Percentiles rank a stretch among this genome's conserved stretches.
These are phyloP conservation scores for Exophiala mesophila DNA, from an alignment of 2,329 filamentous ascomycete genomes.

Conservation along the genomic window DNA sequence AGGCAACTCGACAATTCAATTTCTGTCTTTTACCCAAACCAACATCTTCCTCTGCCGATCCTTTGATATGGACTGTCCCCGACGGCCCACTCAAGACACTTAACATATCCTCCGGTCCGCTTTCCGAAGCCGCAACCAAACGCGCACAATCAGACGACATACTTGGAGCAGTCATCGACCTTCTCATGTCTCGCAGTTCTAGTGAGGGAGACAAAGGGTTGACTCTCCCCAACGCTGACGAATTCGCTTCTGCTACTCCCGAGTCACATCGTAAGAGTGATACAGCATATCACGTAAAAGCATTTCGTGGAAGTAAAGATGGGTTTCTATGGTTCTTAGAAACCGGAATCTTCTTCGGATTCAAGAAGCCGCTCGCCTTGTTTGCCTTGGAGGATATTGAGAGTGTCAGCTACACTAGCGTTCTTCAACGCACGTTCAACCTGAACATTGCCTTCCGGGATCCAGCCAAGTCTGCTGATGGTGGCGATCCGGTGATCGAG, in stretches of 20 bases:
- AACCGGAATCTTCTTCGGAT: conserved; percentile 58
- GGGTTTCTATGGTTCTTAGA: conserved; percentile 61
- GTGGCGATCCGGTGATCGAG: conserved; percentile 38
- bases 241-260: conserved; percentile 56
- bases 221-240: conserved; percentile 50
- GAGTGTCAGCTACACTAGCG: conserved; percentile 58
- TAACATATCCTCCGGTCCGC: conserved; percentile 12
- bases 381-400: conserved; percentile 57
- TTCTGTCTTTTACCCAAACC: conserved; percentile 56
- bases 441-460: conserved; percentile 49
- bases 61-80: conserved; percentile 57
- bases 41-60: conserved; percentile 48
- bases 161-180: conserved; percentile 32
- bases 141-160: conserved; percentile 35
- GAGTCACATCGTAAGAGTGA: conserved; percentile 60
- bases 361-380: conserved; percentile 61
- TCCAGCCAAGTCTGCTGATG: conserved; percentile 9
- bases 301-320: conserved; percentile 61
- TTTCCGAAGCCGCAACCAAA: conserved; percentile 28
- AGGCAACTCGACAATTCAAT: conserved; percentile 58
- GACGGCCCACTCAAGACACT: conserved; percentile 48
- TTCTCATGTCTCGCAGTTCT: conserved; percentile 50
- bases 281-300: conserved; percentile 60
- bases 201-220: conserved; percentile 42
- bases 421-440: conserved; percentile 63